Conservation (phyloP, 768 basidiomycete genomes). For the Trametes punicea region DNA sequence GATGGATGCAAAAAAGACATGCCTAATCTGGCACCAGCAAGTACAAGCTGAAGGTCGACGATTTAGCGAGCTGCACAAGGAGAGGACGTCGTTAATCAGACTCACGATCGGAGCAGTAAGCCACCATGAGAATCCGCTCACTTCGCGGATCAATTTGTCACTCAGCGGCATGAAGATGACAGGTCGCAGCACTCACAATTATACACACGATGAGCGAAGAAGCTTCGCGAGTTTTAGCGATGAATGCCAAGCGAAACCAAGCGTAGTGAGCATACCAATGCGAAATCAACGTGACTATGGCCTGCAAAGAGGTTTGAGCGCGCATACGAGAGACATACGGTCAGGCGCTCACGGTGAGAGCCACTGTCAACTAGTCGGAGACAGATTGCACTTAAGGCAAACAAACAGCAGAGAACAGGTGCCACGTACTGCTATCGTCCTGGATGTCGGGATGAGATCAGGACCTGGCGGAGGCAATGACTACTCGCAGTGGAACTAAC, state of each 20-base stretch:
- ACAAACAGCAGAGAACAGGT: neutral
- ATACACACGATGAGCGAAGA: constrained; percentile 26
- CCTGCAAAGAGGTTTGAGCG: constrained; percentile 15
- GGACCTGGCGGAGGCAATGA: neutral
- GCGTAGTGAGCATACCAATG: constrained; percentile 23
- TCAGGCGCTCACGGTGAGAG: constrained; percentile 18
- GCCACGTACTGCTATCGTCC: constrained; percentile 21
- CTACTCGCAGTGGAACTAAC: constrained; percentile 9
- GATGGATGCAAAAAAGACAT: neutral
- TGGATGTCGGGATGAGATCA: neutral
- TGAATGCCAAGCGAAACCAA: neutral
- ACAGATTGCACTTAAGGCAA: neutral
- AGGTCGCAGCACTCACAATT: constrained; percentile 16
- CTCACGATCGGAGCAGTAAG: constrained; percentile 16
- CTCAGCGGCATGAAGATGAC: neutral
- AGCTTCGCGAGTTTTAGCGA: constrained; percentile 19
- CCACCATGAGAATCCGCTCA: constrained; percentile 18
- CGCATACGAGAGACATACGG: neutral
- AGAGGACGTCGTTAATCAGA: neutral
- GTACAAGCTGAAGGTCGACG: neutral
- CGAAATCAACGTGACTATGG: constrained; percentile 26
- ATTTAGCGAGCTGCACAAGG: neutral
- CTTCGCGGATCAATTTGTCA: constrained; percentile 9
- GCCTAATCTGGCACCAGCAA: constrained; percentile 14
- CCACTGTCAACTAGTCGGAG: constrained; percentile 15